Evolutionary conservation across 2,329 filamentous ascomycete genomes (phyloP), one percentile per base, ranked within the genome.

Genomic region (Curvularia verruculosa): DNA sequence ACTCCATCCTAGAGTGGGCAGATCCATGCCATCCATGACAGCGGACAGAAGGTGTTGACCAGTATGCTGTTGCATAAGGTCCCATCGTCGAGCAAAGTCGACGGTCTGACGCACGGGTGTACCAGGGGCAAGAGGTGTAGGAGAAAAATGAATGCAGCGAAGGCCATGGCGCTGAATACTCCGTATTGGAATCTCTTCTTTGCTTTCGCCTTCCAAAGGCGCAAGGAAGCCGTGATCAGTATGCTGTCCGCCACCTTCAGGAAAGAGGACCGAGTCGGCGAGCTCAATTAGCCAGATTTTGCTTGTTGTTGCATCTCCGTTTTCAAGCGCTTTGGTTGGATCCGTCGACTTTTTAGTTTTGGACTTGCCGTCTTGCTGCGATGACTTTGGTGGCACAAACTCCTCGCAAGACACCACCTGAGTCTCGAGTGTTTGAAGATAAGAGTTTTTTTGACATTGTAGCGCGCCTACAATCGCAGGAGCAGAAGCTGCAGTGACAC

Each of bases 121-220:
- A 84, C 93, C 44, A 90, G 94, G 0, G 81, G 96, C 21, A 92
- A 96, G 86, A 89, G 92, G 13, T 94, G 92, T 70, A 90, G 93
- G 41, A 94, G 93, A 94, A 89, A 89, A 26, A 89, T 89, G 0
- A 71, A 91, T 61, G 81, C 87, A 61, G 80, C 83, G 29, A 85
- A 96, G 70, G 79, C 85, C 71, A 49, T 73, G 71, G 21, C 71
- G 69, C 50, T 74, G 69, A 21, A 74, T 63, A 44, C 60, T 71
- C 21, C 59, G 68, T 31, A 74, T 68, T 5, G 71, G 63, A 18
- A 74, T 73, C 5, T 60, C 44, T 8, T 63, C 61, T 45, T 49
- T 36, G 2, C 15, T 52, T 1, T 63, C 58, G 24, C 56, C 46
- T 31, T 45, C 54, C n/a, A 73, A 45, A 15, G 66, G 65, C 15